phyloP scores from a whole-genome alignment of 2,329 filamentous ascomycete genomes.

The Trichoderma arundinaceum region DNA sequence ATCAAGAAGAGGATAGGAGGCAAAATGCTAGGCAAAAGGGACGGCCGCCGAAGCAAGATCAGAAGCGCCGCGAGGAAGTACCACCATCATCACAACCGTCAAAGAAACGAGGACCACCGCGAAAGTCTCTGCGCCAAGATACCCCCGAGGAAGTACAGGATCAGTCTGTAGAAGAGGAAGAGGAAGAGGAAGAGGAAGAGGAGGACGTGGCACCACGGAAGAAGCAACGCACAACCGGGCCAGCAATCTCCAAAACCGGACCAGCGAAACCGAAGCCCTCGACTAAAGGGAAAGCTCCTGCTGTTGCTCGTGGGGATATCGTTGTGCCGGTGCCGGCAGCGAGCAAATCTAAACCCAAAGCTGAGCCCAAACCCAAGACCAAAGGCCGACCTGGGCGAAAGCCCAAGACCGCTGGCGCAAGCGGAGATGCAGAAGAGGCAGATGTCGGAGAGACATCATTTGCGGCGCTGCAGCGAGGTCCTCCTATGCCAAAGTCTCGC shows the following conservation, averaged over 20 bases:
- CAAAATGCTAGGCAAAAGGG: constrained; percentile 32
- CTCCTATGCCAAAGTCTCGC: constrained; percentile 60
- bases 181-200: constrained; percentile 35
- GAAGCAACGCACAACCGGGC: constrained; percentile 37
- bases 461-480: constrained; percentile 57
- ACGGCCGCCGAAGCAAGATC: constrained; percentile 32
- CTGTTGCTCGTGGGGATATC: neutral
- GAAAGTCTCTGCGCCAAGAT: constrained; percentile 5
- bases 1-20: constrained; percentile 8
- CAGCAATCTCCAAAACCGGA: constrained; percentile 39
- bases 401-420: constrained; percentile 35
- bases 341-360: constrained; percentile 11
- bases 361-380: constrained; percentile 38
- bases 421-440: constrained; percentile 40
- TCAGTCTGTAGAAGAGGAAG: constrained; percentile 32
- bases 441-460: constrained; percentile 56
- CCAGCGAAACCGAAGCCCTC: constrained; percentile 31
- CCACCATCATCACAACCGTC: constrained; percentile 2
- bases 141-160: constrained; percentile 20
- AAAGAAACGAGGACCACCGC: constrained; percentile 15
- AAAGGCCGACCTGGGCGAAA: constrained; percentile 39
- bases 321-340: constrained; percentile 11
- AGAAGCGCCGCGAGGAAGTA: constrained; percentile 13
- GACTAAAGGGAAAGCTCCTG: constrained; percentile 24
- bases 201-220: constrained; percentile 39